Conservation (phyloP, 352 stramenopile genomes). For the Globisporangium cederbergense region DNA sequence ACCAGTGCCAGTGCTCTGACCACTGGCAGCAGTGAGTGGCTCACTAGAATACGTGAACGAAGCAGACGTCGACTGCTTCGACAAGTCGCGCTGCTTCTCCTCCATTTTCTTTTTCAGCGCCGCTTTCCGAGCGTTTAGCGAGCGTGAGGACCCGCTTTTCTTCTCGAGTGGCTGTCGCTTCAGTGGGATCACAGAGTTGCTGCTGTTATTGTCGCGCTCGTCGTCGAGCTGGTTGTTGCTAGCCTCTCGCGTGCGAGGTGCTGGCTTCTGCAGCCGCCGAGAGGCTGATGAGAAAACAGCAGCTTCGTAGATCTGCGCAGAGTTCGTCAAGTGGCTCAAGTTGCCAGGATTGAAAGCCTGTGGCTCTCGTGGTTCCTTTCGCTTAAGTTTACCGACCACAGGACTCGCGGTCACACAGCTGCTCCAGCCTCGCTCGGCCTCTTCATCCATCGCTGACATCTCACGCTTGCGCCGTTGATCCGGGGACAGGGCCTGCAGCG, state of each 20-base stretch:
- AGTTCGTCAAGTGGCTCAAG: slow-evolving; percentile 20
- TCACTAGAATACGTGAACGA: not conserved
- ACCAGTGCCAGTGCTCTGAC: not conserved
- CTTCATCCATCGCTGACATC: slow-evolving; percentile 16
- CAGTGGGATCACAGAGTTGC: not conserved
- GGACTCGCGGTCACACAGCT: not conserved
- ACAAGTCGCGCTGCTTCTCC: slow-evolving; percentile 2
- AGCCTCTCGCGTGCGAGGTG: not conserved
- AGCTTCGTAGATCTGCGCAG: slow-evolving; percentile 18
- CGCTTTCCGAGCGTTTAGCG: slow-evolving; percentile 32
- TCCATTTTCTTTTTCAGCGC: slow-evolving; percentile 41
- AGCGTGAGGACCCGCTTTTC: slow-evolving; percentile 4
- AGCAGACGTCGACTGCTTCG: not conserved
- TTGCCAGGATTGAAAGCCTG: not conserved
- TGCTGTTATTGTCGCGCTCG: slow-evolving; percentile 1
- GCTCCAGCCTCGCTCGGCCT: slow-evolving; percentile 1
- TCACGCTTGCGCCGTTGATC: slow-evolving; percentile 54
- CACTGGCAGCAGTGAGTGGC: not conserved
- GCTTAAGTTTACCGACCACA: not conserved
- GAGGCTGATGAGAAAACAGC: slow-evolving; percentile 4
- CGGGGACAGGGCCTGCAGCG: slow-evolving; percentile 53
- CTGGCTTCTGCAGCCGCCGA: not conserved
- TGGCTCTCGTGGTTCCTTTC: not conserved
- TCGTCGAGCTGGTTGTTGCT: slow-evolving; percentile 25
- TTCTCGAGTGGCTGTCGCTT: not conserved